phyloP scores from a whole-genome alignment of 2,329 filamentous ascomycete species.

The Fulvia fulva region DNA sequence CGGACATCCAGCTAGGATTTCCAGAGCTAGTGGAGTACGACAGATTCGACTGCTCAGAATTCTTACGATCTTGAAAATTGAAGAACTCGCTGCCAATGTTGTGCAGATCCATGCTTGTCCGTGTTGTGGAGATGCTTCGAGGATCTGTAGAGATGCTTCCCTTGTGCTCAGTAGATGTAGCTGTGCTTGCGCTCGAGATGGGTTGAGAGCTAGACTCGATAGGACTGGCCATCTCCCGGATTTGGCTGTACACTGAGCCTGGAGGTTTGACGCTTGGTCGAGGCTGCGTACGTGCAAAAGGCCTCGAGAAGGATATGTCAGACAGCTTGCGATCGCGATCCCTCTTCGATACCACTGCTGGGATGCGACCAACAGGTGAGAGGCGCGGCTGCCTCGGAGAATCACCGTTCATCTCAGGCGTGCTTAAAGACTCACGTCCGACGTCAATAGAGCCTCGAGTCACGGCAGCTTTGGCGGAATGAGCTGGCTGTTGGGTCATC shows the following conservation, averaged over 20 bases:
- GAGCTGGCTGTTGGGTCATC: neutral
- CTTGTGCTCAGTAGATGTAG: slow-evolving; percentile 13
- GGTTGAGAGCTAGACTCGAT: slow-evolving; percentile 26
- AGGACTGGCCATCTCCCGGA: slow-evolving; percentile 33
- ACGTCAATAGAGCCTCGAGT: neutral
- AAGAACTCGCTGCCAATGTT: slow-evolving; percentile 59
- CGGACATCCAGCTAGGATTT: slow-evolving; percentile 42
- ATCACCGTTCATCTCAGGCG: slow-evolving; percentile 35
- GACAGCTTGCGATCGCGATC: slow-evolving; percentile 62
- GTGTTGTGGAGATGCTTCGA: slow-evolving; percentile 22
- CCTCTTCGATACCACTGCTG: slow-evolving; percentile 67
- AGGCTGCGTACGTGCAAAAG: slow-evolving; percentile 57
- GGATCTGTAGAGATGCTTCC: slow-evolving; percentile 22
- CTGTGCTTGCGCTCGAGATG: slow-evolving; percentile 26
- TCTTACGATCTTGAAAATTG: slow-evolving; percentile 67
- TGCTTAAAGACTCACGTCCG: slow-evolving; percentile 20
- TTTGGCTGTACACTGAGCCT: slow-evolving; percentile 29
- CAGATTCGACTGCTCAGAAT: slow-evolving; percentile 59
- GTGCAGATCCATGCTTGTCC: slow-evolving; percentile 24
- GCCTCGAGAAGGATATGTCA: slow-evolving; percentile 78
- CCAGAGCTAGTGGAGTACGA: slow-evolving; percentile 60
- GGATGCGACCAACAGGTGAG: slow-evolving; percentile 80
- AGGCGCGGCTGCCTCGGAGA: slow-evolving; percentile 46
- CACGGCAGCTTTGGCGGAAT: neutral
- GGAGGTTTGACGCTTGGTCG: slow-evolving; percentile 27